Evolutionary conservation across 108 stramenopile genomes (phyloP).

Genomic region (Conticribra weissflogii): DNA sequence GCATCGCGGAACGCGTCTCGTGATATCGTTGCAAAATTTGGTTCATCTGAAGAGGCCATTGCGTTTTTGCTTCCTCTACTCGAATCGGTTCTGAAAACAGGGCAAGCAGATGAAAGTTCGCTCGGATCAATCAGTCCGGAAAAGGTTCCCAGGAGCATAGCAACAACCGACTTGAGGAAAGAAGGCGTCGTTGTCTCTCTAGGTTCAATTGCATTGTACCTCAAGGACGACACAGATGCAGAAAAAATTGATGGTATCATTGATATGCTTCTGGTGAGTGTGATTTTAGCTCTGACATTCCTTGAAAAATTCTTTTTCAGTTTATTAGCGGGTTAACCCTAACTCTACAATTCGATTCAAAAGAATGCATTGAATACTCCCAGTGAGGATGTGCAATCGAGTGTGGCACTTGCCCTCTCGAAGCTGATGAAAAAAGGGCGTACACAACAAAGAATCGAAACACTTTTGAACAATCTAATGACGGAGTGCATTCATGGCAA

Average conservation of each 20-base stretch:
- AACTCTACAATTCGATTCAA: background rate
- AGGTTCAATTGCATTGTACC: constrained; percentile 85
- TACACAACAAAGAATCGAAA: constrained; percentile 74
- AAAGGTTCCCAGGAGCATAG: constrained; percentile 58
- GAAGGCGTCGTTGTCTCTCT: constrained; percentile 89
- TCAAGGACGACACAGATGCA: constrained; percentile 76
- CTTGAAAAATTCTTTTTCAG: no score
- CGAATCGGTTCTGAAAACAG: constrained; percentile 77
- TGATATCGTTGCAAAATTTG: constrained; percentile 73
- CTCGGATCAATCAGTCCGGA: constrained; percentile 59
- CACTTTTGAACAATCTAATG: constrained; percentile 63
- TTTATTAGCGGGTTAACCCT: background rate
- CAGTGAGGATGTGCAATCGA: constrained; percentile 86
- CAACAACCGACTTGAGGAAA: constrained; percentile 81
- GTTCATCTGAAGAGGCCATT: constrained; percentile 77
- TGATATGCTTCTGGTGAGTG: constrained; percentile 74
- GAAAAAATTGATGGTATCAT: constrained; percentile 79
- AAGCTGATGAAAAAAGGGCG: constrained; percentile 91
- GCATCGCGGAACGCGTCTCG: constrained; percentile 72
- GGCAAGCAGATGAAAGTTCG: constrained; percentile 51
- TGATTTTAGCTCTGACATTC: no score
- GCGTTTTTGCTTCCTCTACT: constrained; percentile 79
- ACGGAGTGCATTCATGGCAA: constrained; percentile 72
- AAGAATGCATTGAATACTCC: constrained; percentile 57
- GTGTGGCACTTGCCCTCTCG: constrained; percentile 76